Conservation (phyloP, 225 moss, liverwort and hornwort species). For the Asterella californica region DNA sequence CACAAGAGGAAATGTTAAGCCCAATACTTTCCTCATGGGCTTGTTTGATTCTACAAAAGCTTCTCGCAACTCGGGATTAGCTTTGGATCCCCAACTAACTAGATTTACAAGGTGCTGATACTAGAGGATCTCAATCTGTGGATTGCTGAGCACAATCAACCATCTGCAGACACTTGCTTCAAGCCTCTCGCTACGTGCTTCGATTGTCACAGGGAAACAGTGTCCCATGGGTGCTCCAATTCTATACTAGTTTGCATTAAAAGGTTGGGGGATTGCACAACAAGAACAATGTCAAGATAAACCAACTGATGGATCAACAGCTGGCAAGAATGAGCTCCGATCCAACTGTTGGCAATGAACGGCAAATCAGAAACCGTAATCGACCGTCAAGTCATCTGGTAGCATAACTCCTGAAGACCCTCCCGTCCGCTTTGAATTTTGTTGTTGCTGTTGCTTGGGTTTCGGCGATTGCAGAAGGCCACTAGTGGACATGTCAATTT, state of each 20-base stretch:
- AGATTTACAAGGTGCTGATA: constrained; percentile 9
- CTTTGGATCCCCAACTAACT: neutral
- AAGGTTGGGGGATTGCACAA: neutral
- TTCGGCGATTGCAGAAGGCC: neutral
- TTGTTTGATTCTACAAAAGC: no score
- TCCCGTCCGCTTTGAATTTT: neutral
- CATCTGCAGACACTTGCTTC: neutral
- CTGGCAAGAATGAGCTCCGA: constrained; percentile 9
- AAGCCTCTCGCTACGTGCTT: neutral
- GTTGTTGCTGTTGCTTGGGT: neutral
- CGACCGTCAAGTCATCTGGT: constrained; percentile 25
- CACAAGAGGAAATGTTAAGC: no score
- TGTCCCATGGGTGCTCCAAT: neutral
- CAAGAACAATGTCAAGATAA: neutral
- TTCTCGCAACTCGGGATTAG: no score
- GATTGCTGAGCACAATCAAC: neutral
- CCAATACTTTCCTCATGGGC: no score
- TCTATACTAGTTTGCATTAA: neutral
- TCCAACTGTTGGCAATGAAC: neutral
- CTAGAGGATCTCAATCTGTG: constrained; percentile 1
- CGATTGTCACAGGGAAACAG: no score
- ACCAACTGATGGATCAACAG: neutral
- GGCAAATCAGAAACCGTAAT: constrained; percentile 37
- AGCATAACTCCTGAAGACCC: neutral
- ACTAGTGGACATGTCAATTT: constrained; percentile 24